phyloP scores from a whole-genome alignment of 257 asterid species.

The Prunella vulgaris region DNA sequence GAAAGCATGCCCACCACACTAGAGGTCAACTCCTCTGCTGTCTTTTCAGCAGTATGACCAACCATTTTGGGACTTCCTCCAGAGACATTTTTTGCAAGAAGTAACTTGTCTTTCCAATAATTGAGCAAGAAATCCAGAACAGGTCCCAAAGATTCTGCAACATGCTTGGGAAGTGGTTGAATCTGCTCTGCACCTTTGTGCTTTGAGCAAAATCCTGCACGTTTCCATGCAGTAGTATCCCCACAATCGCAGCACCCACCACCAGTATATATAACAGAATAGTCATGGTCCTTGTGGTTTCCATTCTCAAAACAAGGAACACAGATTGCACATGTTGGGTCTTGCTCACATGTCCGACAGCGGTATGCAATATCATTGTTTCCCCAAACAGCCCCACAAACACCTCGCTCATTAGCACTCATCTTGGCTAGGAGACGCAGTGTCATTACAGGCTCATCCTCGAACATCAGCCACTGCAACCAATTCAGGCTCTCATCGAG shows the following conservation, averaged over 20 bases:
- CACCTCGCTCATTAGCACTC: conserved; percentile 66
- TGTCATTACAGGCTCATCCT: conserved; percentile 62
- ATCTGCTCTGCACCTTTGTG: conserved; percentile 91
- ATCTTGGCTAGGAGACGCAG: conserved; percentile 50
- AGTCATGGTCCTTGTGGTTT: conserved; percentile 88
- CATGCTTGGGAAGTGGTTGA: conserved; percentile 67
- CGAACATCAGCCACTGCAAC: conserved; percentile 96
- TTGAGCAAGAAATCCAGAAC: conserved; percentile 61
- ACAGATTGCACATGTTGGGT: conserved; percentile 95
- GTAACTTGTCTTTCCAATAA: conserved; percentile 66
- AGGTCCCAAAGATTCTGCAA: conserved; percentile 68
- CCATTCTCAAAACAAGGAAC: conserved; percentile 95
- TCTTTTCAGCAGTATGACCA: conserved; percentile 36
- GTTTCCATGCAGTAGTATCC: conserved; percentile 97
- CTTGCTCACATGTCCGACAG: conserved; percentile 94
- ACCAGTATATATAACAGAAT: conserved; percentile 77
- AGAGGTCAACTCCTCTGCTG: conserved; percentile 67
- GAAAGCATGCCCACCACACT: conserved; percentile 72
- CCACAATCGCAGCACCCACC: conserved; percentile 99
- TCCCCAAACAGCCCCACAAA: conserved; percentile 98
- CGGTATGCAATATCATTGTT: conserved; percentile 80
- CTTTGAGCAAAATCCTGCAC: conserved; percentile 89
- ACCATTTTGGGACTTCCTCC: conserved; percentile 37
- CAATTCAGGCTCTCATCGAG: conserved; percentile 61
- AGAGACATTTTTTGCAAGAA: conserved; percentile 26